Evolutionary conservation across 306 rosid genomes (phyloP), one percentile per base, ranked within the genome.

Genomic region (Mimosa bimucronata): DNA sequence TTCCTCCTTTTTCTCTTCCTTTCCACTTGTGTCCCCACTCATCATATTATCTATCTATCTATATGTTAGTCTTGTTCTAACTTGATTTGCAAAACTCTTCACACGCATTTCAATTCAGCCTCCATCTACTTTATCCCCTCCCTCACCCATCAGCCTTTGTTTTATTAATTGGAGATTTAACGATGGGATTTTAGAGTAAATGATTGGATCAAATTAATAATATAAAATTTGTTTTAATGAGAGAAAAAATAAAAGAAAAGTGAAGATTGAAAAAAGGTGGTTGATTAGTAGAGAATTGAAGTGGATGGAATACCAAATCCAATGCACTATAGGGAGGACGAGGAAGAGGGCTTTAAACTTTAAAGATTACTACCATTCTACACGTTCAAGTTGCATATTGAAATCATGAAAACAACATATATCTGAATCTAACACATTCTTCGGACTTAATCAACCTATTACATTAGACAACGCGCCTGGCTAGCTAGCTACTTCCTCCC

Each of bases 21-120:
- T 5, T n/a, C n/a, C 7, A 9, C 2, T 50, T 6, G 15, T 14
- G 67, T 28, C 67, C 38, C 40, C 40, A 61, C 67, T 0, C 21
- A 52, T 18, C 2, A 41, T 1, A 41, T 1, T 0, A 42, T 42
- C 9, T 41, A 41, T 5, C 16, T 50, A 50, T 52, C 3, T 50
- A 4, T 19, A 1, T 6, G 0, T 10, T 7, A 0, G 7, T 30
- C 0, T 31, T 31, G 0, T 21, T 65, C 15, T 77, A 76, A 64
- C 85, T 73, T 19, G 75, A 62, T 73, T 64, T 77, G 66, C 83
- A 82, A 82, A 77, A 74, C 75, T 67, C 71, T 57, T 31, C 18
- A 61, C 38, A 0, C 21, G 0, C 9, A 7, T 40, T 40, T 40
- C 6, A 37, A 37, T 9, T 41, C 9, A 41, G 45, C 45, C 10